Base-by-base conservation (phyloP, 306 rosid genomes). In the Comarum palustre region DNA sequence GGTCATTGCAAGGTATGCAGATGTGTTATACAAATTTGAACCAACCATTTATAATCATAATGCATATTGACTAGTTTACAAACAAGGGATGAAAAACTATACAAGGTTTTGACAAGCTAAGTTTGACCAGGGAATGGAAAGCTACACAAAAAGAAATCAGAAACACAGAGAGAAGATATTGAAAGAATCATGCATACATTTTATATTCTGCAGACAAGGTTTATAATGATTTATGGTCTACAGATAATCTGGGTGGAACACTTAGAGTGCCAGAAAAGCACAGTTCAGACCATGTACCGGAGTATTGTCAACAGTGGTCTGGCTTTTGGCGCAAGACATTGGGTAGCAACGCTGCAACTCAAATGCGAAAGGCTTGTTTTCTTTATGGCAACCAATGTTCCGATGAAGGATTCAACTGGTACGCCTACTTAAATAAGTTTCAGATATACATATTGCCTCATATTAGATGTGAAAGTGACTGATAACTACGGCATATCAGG, bases 191-290 rank as follows among this genome's bases (percentile, higher is more conserved):
- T 58, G 66, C 58, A 69, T 71, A 42, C 29, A 50, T 31, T 39
- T 73, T 15, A 6, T 4, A 17, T 42, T 55, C 59, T 29, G 61
- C 41, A 42, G 48, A 74, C 51, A 20, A 52, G 38, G 52, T 58
- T 54, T 61, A 50, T 66, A 7, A 67, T 16, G 71, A 60, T 68
- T 31, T 5, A 32, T 47, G 51, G 63, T 68, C 51, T 75, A 19
- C 73, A 89, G 99, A 96, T 95, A 75, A 90, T 69, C 17, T 91
- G 96, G 97, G 99, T 94, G 76, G 99, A 94, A 76, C 99, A 95
- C 77, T 81, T 89, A 66, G 99, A 95, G 77, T 95, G 96, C 83
- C 96, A 90, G 87, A 95, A 86, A 71, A 86, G 81, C 75, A 60
- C 88, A 76, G 85, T 91, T 17, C 96, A 89, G 65, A 68, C 97